These are phyloP conservation scores for Vaccinium macrocarpon DNA, from an alignment of 148 eudicot species.

Conservation along the genomic window DNA sequence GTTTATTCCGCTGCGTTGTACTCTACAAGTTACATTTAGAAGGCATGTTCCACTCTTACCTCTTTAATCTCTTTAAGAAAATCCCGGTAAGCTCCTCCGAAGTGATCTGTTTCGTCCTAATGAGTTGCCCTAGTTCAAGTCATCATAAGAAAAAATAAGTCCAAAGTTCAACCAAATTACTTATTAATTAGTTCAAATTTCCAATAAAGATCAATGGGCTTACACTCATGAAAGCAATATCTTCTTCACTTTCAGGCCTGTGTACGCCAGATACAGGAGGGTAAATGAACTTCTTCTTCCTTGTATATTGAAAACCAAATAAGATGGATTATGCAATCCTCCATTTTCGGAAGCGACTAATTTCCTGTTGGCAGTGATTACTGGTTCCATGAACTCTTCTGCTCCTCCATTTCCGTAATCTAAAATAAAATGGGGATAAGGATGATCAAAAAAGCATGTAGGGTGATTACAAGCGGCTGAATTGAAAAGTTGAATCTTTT, in stretches of 20 bases:
- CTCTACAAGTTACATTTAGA: not conserved
- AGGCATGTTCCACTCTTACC: constrained; percentile 25
- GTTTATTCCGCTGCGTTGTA: no score
- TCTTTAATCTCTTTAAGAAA: constrained; percentile 74
- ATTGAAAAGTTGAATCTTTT: not conserved
- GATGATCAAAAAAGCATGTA: not conserved
- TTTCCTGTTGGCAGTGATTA: constrained; percentile 48
- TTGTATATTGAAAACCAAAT: constrained; percentile 43
- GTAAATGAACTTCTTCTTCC: constrained; percentile 36
- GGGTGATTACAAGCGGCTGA: not conserved
- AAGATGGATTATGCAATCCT: constrained; percentile 68
- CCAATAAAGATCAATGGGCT: constrained; percentile 17
- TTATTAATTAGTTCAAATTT: no score
- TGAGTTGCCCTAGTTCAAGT: constrained; percentile 77
- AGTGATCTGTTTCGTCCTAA: constrained; percentile 62
- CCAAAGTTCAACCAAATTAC: no score
- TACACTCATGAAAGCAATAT: constrained; percentile 88
- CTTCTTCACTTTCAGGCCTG: constrained; percentile 66
- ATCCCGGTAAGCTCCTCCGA: constrained; percentile 76
- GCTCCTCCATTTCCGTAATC: constrained; percentile 75
- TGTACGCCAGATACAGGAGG: constrained; percentile 44
- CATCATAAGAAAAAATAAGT: constrained; percentile 7
- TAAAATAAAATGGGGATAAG: constrained; percentile 11
- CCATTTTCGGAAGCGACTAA: constrained; percentile 71
- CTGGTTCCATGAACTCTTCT: constrained; percentile 62